Conservation (phyloP, 495 filamentous ascomycete genomes). For the Parachaetomium inaequale region DNA sequence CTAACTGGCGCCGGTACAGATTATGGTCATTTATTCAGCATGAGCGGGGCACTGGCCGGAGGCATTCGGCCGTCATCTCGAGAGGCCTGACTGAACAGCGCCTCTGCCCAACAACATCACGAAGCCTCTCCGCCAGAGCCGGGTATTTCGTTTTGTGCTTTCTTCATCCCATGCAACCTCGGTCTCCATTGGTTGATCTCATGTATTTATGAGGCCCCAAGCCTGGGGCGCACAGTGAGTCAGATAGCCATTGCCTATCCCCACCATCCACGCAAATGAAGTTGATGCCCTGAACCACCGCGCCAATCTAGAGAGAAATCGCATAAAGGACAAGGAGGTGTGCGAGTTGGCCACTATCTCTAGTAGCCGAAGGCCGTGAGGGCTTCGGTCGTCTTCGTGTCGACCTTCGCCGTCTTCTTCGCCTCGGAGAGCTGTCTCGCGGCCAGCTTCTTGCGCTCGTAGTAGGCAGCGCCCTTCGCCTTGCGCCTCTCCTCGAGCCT, state of each 20-base stretch:
- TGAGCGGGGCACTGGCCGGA: slow-evolving; percentile 23
- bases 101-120: slow-evolving; percentile 26
- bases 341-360: slow-evolving; percentile 27
- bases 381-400: slow-evolving; percentile 58
- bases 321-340: slow-evolving; percentile 35
- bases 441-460: slow-evolving; percentile 97
- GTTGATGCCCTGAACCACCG: slow-evolving; percentile 42
- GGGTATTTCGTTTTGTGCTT: slow-evolving; percentile 36
- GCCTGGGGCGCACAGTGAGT: slow-evolving; percentile 36
- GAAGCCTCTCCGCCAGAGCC: slow-evolving; percentile 23
- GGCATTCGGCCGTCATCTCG: slow-evolving; percentile 15
- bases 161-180: slow-evolving; percentile 36
- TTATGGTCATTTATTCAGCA: slow-evolving; percentile 34
- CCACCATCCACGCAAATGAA: slow-evolving; percentile 40
- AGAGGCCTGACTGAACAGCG: slow-evolving; percentile 17
- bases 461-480: slow-evolving; percentile 98
- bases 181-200: slow-evolving; percentile 39
- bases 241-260: slow-evolving; percentile 35
- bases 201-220: slow-evolving; percentile 39
- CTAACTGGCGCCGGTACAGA: slow-evolving; percentile 19
- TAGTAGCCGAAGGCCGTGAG: slow-evolving; percentile 57
- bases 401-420: slow-evolving; percentile 84
- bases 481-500: slow-evolving; percentile 99
- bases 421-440: slow-evolving; percentile 85
- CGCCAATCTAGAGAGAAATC: slow-evolving; percentile 44